These are phyloP conservation scores for Glycyrrhiza uralensis DNA, from an alignment of 306 rosid genomes.

Conservation along the genomic window DNA sequence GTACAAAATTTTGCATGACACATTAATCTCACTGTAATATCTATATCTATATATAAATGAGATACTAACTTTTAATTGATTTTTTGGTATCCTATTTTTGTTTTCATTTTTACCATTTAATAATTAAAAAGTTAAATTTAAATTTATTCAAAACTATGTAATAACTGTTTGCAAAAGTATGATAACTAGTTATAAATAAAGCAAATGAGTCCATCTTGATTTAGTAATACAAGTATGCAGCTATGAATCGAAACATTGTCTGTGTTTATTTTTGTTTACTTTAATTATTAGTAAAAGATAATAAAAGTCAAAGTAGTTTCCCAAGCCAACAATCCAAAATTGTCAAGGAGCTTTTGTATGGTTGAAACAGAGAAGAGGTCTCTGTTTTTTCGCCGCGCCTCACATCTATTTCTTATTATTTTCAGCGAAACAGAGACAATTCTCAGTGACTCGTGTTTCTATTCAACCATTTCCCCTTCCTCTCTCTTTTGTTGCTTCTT, in stretches of 20 bases:
- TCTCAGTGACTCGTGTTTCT: neutral
- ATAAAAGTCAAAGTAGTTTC: neutral
- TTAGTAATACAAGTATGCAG: too few relatives aligned
- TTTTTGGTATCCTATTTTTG: too few relatives aligned
- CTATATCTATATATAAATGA: too few relatives aligned
- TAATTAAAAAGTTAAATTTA: too few relatives aligned
- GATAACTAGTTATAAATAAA: too few relatives aligned
- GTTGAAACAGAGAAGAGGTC: neutral
- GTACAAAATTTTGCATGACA: too few relatives aligned
- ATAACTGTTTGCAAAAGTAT: too few relatives aligned
- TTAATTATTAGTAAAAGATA: neutral
- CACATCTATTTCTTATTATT: neutral
- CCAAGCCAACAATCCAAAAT: neutral
- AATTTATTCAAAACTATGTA: too few relatives aligned
- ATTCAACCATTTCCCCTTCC: constrained; percentile 13
- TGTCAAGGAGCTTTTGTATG: constrained; percentile 13
- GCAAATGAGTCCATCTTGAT: too few relatives aligned
- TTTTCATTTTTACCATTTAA: too few relatives aligned
- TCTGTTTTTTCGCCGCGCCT: constrained; percentile 31
- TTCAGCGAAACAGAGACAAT: neutral
- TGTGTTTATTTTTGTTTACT: neutral
- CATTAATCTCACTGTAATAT: too few relatives aligned
- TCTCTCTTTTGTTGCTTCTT: neutral
- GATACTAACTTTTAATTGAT: too few relatives aligned
- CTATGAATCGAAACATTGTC: neutral